Conservation (phyloP, 768 basidiomycete species). For the Xerocomus potaroensis region DNA sequence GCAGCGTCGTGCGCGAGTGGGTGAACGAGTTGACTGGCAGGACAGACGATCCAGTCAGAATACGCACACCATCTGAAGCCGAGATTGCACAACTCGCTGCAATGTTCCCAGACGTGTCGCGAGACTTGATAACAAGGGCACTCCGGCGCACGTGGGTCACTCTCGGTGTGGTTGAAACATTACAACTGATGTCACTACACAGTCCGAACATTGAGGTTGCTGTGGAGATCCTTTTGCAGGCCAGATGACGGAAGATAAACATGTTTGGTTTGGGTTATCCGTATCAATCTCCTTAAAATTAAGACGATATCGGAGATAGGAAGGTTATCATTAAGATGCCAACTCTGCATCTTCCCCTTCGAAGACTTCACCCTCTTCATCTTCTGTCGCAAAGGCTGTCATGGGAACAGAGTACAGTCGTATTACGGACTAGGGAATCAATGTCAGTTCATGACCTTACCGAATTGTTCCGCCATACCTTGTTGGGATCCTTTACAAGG, state of each 20-base stretch:
- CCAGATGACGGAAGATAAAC: conserved; percentile 18
- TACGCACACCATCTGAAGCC: conserved; percentile 67
- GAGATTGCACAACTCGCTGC: conserved; percentile 70
- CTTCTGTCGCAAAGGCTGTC: conserved; percentile 79
- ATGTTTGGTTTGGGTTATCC: neutral
- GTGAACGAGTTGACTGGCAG: conserved; percentile 75
- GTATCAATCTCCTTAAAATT: neutral
- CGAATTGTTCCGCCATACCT: conserved; percentile 47
- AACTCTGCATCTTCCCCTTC: conserved; percentile 42
- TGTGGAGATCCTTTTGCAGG: conserved; percentile 70
- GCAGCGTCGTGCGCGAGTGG: conserved; percentile 68
- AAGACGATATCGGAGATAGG: conserved; percentile 6
- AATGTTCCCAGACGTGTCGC: conserved; percentile 81
- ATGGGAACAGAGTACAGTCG: conserved; percentile 91
- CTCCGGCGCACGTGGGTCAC: conserved; percentile 72
- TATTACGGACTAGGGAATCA: conserved; percentile 70
- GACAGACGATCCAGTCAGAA: conserved; percentile 49
- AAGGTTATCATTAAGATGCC: conserved; percentile 20
- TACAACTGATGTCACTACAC: conserved; percentile 3
- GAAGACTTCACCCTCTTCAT: conserved; percentile 53
- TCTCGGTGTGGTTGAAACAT: neutral
- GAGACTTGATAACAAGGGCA: conserved; percentile 70
- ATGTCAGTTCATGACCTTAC: conserved; percentile 4
- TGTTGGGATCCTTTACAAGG: conserved; percentile 96
- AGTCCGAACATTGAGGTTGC: conserved; percentile 79